Evolutionary conservation across 495 filamentous ascomycete species (phyloP), one percentile per base, ranked within the genome.

Genomic region (Chaetomium cochliodes): DNA sequence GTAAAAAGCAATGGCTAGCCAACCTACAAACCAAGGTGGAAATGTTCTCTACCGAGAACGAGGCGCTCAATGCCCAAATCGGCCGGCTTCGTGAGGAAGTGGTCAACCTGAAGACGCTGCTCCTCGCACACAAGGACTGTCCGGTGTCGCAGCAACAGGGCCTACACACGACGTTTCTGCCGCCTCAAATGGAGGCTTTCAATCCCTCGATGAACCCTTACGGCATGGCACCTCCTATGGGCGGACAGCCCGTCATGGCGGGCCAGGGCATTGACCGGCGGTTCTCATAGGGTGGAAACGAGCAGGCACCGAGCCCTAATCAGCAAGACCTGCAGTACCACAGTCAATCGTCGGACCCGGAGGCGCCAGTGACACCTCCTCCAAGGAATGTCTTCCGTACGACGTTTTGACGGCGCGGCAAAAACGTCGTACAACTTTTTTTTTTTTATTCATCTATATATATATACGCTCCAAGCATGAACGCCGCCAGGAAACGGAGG

Each of bases 1-100:
- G 94, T 7, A 98, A 98, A 82, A 98, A 98, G 81, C 94, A 98
- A 74, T 98, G 94, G 94, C 86, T 98, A 51, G 90, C 91, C 18
- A 98, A 96, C 72, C 84, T 98, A 3, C 94, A 98, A 76, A 85
- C 84, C 25, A 98, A 98, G 76, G 94, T 98, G 33, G 94, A 98
- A 72, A 78, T 96, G 50, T 98, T 90, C 72, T 91, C 86, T 46
- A 86, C 82, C 5, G 94, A 98, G 79, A 98, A 98, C 69, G 94
- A 98, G 69, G 86, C 85, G 6, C 84, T 98, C 56, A 90, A 88
- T 22, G 82, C 86, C 7, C 92, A 93, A 53, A 92, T 98, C 60
- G 85, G 89, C 28, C 83, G 87, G 64, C 80, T 98, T 1, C 86
- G 93, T 42, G 94, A 98, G 74, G 94, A 98, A 59, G 90, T 98